These are phyloP conservation scores for Candida nanaspora DNA, from an alignment of 805 yeast genomes.

Conservation along the genomic window DNA sequence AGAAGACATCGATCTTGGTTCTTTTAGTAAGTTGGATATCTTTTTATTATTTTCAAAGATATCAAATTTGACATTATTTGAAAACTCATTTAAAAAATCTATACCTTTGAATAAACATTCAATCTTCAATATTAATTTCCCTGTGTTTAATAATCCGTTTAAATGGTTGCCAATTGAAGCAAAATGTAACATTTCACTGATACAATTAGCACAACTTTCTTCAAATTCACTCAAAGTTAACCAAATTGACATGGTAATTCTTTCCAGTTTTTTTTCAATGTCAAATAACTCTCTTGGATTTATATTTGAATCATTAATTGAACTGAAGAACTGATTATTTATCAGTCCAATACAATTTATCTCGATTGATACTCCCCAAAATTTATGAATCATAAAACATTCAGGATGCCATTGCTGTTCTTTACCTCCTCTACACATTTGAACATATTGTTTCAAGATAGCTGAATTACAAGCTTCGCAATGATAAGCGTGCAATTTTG, in stretches of 20 bases:
- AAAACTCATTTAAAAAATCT: constrained; percentile 36
- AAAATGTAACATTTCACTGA: constrained; percentile 83
- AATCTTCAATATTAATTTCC: constrained; percentile 62
- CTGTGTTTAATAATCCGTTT: constrained; percentile 64
- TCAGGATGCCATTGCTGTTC: constrained; percentile 99
- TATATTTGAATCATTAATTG: constrained; percentile 25
- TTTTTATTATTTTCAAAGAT: constrained; percentile 5
- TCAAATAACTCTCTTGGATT: constrained; percentile 41
- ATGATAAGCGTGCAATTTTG: constrained; percentile 75
- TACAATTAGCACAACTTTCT: constrained; percentile 82
- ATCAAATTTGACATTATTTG: constrained; percentile 7
- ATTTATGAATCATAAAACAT: constrained; percentile 95
- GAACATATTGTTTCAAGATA: constrained; percentile 90
- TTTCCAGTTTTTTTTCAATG: constrained; percentile 60
- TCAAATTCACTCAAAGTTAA: constrained; percentile 80
- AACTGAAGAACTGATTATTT: constrained; percentile 7
- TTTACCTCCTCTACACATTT: constrained; percentile 82
- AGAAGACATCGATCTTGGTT: constrained; percentile 84
- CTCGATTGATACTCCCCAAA: constrained; percentile 84
- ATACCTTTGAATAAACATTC: constrained; percentile 73
- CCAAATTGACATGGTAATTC: constrained; percentile 64
- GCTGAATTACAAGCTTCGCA: constrained; percentile 94
- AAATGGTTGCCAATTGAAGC: constrained; percentile 69
- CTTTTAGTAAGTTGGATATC: constrained; percentile 37
- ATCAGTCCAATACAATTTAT: constrained; percentile 49